Evolutionary conservation across 257 asterid genomes (phyloP), one percentile per base, ranked within the genome.

Genomic region (Solanum sejunctum): DNA sequence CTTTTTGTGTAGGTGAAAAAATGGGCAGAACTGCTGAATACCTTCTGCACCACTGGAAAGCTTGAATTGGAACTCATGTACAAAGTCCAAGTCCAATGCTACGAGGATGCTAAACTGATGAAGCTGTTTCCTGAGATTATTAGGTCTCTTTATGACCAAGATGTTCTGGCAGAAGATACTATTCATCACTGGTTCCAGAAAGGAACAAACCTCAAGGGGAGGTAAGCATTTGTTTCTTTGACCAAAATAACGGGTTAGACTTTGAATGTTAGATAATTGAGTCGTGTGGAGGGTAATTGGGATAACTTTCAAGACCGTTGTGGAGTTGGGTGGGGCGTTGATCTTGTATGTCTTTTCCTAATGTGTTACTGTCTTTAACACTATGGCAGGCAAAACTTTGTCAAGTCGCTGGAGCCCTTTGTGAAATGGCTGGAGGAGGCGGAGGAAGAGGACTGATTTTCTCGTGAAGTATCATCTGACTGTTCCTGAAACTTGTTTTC

Each of bases 401-500:
- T 97, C 87, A 97, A 97, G 93, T 90, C 97, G 1, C 87, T 97
- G 93, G 99, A 97, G 92, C 96, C 97, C 13, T 94, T 97, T 75
- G 95, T 97, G 47, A 95, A 93, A 84, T 97, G 99, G 99, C 94
- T 97, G 60, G 99, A 97, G 88, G 99, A 97, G 90, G 99, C 99
- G 0, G 98, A 97, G 90, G 99, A 97, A 88, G 98, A 97, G 90
- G 98, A 97, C 55, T 81, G 69, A 86, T 12, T 12, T 18, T 55
- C 73, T 41, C 6, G 9, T 69, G 55, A 63, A 2, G 43, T 12
- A 18, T 26, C 49, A 54, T 51, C 82, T 51, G 23, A 47, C 23
- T 12, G 6, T 75, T 21, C 51, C 61, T 15, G 83, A 26, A 7
- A 52, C 15, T 4, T 51, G 10, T 23, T 78, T 78, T 78, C 10